Base-by-base conservation (phyloP, 306 rosid species). In the Echinosophora koreensis region DNA sequence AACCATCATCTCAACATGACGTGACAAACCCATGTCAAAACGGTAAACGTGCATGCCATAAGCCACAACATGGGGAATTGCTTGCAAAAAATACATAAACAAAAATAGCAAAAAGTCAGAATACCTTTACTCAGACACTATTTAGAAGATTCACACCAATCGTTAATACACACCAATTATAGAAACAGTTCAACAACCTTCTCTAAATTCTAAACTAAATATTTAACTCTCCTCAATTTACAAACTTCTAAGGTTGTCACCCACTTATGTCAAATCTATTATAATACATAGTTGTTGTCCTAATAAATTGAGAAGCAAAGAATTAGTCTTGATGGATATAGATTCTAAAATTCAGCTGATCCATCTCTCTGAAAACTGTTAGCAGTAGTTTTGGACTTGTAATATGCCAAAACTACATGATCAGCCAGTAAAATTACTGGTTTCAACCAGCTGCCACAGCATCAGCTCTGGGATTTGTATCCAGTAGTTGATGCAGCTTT, bases 391-490 rank as follows among this genome's bases (percentile, higher is more conserved):
- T 88, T 91, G 99, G 94, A 77, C 96, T 87, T 77, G 80, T 84
- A 91, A 95, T 91, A 91, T 88, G 97, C 97, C 99, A 95, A 92
- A 95, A 95, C 88, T 90, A 92, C 97, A 77, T 60, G 51, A 86
- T 82, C 77, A 80, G 82, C 64, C 87, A 60, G 83, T 76, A 60
- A 18, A 39, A 38, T 50, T 35, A 71, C 87, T 39, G 71, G 85
- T 72, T 69, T 78, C 86, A 95, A 85, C 97, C 86, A 61, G 99
- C 99, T 14, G 91, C 99, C 11, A 95, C 95, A 0, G 91, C 93
- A 76, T 95, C 93, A 2, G 97, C 87, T 82, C 98, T 83, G 3
- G 96, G 97, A 83, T 86, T 94, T 16, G 92, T 38, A 47, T 89
- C 93, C 64, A 92, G 88, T 66, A 95, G 97, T 76, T 92, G 97